A percentile compares a stretch with the other conserved stretches of the same genome.
These are phyloP conservation scores for Pisolithus microcarpus DNA, from an alignment of 768 basidiomycete species.

Conservation along the genomic window DNA sequence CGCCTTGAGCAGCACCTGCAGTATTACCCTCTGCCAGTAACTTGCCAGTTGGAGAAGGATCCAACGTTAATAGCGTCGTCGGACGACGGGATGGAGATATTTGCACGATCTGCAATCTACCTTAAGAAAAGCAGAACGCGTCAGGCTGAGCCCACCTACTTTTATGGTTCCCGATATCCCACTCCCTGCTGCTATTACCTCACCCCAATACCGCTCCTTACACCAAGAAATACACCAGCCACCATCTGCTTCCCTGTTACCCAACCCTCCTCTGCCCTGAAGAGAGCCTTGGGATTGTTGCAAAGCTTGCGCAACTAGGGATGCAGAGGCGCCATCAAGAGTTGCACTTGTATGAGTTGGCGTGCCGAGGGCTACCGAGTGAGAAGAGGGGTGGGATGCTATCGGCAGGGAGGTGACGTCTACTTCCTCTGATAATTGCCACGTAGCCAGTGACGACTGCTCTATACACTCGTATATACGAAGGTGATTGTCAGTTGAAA, in stretches of 20 bases:
- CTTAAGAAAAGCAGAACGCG: neutral
- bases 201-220: conserved; percentile 94
- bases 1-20: conserved; percentile 15
- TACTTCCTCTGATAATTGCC: conserved; percentile 72
- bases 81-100: conserved; percentile 64
- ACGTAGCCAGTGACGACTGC: conserved; percentile 58
- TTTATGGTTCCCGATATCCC: conserved; percentile 73
- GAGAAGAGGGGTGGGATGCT: conserved; percentile 33
- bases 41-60: conserved; percentile 31
- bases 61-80: conserved; percentile 50
- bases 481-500: conserved; percentile 81
- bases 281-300: conserved; percentile 41
- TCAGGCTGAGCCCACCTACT: conserved; percentile 33
- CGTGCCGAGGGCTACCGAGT: conserved; percentile 59
- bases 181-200: conserved; percentile 73
- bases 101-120: conserved; percentile 56
- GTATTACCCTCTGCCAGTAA: conserved; percentile 16
- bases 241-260: conserved; percentile 76
- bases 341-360: conserved; percentile 58
- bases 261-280: conserved; percentile 37
- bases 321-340: conserved; percentile 48
- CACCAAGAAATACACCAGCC: conserved; percentile 96
- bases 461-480: conserved; percentile 90
- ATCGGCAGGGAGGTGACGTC: conserved; percentile 56
- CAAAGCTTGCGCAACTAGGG: conserved; percentile 57